Evolutionary conservation across 306 rosid species (phyloP).

Genomic region (Prunus fruticosa): DNA sequence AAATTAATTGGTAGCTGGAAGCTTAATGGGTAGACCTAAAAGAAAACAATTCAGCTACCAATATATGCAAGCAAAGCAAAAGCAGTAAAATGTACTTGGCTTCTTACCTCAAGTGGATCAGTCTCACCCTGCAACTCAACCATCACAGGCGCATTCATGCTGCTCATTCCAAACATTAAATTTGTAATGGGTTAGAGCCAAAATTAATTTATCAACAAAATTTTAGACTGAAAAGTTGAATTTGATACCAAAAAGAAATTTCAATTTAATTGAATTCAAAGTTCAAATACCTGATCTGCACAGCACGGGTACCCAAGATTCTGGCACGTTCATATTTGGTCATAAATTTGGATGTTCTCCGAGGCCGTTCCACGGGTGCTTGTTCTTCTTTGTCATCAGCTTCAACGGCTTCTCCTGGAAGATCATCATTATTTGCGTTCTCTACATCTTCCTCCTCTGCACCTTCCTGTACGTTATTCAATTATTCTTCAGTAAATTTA

Average conservation of each 20-base stretch:
- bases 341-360: slow-evolving; percentile 85
- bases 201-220: background rate
- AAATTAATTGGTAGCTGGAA: background rate
- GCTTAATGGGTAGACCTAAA: background rate
- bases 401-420: slow-evolving; percentile 61
- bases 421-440: slow-evolving; percentile 55
- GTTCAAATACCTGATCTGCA: slow-evolving; percentile 71
- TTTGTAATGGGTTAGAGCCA: no score
- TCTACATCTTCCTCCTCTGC: slow-evolving; percentile 59
- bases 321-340: slow-evolving; percentile 95
- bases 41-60: no score
- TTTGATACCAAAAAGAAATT: no score
- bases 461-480: slow-evolving; percentile 63
- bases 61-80: slow-evolving; percentile 38
- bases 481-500: slow-evolving; percentile 2
- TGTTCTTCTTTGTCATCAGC: slow-evolving; percentile 56
- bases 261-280: no score
- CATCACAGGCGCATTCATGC: slow-evolving; percentile 99
- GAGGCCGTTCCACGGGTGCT: slow-evolving; percentile 48
- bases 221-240: background rate
- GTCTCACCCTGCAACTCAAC: slow-evolving; percentile 97
- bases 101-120: slow-evolving; percentile 87
- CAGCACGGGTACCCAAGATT: slow-evolving; percentile 91
- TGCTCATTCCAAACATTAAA: slow-evolving; percentile 30
- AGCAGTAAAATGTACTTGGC: slow-evolving; percentile 57